Evolutionary conservation across 768 basidiomycete genomes (phyloP).

Genomic region (Calocybe gangraenosa): DNA sequence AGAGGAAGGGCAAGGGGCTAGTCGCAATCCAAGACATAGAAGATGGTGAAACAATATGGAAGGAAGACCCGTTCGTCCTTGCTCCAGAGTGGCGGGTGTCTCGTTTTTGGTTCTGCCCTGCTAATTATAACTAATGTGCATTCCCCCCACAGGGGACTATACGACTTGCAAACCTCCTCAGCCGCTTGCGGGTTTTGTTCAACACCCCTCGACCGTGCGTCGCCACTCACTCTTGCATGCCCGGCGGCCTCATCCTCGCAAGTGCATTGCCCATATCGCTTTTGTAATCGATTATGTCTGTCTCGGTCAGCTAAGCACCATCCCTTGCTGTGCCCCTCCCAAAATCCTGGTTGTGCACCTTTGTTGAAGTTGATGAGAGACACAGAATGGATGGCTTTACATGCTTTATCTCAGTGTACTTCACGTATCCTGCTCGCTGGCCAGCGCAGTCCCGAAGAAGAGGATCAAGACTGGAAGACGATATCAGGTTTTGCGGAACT

Average conservation of each 20-base stretch:
- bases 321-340: slow-evolving; percentile 66
- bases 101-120: slow-evolving; percentile 2
- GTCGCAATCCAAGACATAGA: slow-evolving; percentile 64
- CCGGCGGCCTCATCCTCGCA: slow-evolving; percentile 32
- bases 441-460: slow-evolving; percentile 38
- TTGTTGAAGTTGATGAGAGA: slow-evolving; percentile 58
- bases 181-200: slow-evolving; percentile 73
- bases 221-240: slow-evolving; percentile 50
- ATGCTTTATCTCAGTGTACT: slow-evolving; percentile 67
- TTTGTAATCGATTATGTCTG: slow-evolving; percentile 79
- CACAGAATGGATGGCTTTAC: slow-evolving; percentile 70
- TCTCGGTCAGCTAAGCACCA: slow-evolving; percentile 61
- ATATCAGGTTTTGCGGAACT: slow-evolving; percentile 65
- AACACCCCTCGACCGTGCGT: slow-evolving; percentile 47
- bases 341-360: slow-evolving; percentile 64
- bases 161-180: slow-evolving; percentile 57
- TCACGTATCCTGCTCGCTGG: slow-evolving; percentile 56
- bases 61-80: slow-evolving; percentile 76
- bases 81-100: slow-evolving; percentile 71
- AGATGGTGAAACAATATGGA: slow-evolving; percentile 78
- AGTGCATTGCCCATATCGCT: slow-evolving; percentile 53
- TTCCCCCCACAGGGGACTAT: slow-evolving; percentile 58
- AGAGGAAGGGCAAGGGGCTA: slow-evolving; percentile 78
- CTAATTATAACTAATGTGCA: not conserved
- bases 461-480: slow-evolving; percentile 49